Evolutionary conservation across 164 flowering plant genomes (phyloP).

Genomic region (Stephania yunnanensis): DNA sequence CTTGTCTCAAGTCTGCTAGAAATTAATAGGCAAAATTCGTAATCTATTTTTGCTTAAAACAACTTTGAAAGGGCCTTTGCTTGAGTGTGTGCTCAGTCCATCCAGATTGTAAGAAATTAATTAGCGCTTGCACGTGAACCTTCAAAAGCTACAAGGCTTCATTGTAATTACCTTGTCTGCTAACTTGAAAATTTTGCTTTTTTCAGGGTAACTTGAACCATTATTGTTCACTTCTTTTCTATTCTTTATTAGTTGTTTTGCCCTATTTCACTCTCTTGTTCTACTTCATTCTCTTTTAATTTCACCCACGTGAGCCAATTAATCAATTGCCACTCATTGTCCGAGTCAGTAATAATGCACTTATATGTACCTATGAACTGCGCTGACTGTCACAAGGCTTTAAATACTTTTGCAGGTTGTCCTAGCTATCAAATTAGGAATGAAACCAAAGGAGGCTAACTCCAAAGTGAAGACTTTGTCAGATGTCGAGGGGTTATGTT

Average conservation of each 20-base stretch:
- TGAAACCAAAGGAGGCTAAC: constrained; percentile 73
- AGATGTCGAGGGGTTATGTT: constrained; percentile 86
- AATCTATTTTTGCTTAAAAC: too few species aligned
- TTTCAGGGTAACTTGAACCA: background rate
- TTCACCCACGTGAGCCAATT: background rate
- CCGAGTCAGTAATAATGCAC: background rate
- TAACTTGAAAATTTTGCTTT: background rate
- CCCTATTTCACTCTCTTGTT: background rate
- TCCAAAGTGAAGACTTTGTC: constrained; percentile 80
- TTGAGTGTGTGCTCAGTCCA: too few species aligned
- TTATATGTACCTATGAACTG: background rate
- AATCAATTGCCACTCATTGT: background rate
- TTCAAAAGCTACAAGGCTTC: background rate
- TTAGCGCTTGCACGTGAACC: background rate
- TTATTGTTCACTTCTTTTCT: background rate
- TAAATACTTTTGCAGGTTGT: constrained; percentile 54
- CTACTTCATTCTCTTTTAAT: background rate
- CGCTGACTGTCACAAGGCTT: background rate
- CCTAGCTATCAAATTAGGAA: constrained; percentile 82
- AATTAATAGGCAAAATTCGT: too few species aligned
- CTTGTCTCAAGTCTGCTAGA: too few species aligned
- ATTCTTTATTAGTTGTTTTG: background rate
- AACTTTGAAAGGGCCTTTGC: too few species aligned
- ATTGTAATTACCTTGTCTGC: background rate
- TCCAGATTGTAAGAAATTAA: too few species aligned